Evolutionary conservation across 2,329 filamentous ascomycete species (phyloP), one percentile per base, ranked within the genome.

Genomic region (Stachybotrys chartarum): DNA sequence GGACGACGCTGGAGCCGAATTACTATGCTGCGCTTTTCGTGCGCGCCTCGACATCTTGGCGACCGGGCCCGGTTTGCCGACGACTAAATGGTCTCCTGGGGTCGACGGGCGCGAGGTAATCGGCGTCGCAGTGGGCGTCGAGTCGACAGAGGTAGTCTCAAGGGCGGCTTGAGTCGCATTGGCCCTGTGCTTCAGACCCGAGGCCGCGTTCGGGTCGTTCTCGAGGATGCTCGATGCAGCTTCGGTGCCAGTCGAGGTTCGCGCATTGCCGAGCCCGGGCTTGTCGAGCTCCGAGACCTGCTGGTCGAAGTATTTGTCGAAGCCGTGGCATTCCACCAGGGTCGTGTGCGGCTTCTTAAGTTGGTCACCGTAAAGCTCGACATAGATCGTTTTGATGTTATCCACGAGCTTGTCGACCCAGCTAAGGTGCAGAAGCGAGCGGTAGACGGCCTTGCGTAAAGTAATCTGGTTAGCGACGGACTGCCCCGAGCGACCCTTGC

Each of bases 381-480:
- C 81, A 68, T 97, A 99, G 39, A 99, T 86, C 10, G 89, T 91
- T 69, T 87, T 90, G 65, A 97, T 91, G 66, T 97, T 96, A 67
- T 97, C 93, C 62, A 99, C 85, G 51, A 99, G 86, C 70, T 94
- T 91, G 72, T 99, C 94, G 61, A 97, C 90, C 94, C 95, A 99
- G 12, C 90, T 92, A 8, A 99, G 83, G 71, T 97, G 92, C 32
- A 99, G 82, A 35, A 99, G 84, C 45, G 92, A 97, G 69, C 96
- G 90, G 72, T 99, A 99, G 60, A 99, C 94, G 61, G 93, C 94
- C 91, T 96, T 66, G 50, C 53, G 46, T 46, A n/a, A 56, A 10
- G 24, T 32, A n/a, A 14, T 52, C 42, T 10, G 35, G 35, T 42
- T 42, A 42, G 35, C 35, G 35, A 42, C 14, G 35, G 35, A 54